phyloP scores from a whole-genome alignment of 2,329 filamentous ascomycete species.

The Ascochyta rabiei region DNA sequence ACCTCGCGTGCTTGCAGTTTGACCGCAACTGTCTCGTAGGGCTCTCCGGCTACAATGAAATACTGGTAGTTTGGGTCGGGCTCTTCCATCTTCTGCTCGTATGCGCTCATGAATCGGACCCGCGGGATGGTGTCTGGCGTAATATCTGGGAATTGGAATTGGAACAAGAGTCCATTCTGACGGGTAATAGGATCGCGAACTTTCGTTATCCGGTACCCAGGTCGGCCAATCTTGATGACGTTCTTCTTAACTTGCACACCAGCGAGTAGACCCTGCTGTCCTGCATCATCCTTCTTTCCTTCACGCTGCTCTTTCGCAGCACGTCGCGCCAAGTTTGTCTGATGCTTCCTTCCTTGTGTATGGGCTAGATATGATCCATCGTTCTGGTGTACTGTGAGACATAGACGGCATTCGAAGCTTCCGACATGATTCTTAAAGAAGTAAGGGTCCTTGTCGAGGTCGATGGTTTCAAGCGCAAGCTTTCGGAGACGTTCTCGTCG shows the following conservation, averaged over 20 bases:
- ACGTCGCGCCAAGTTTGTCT: conserved; percentile 94
- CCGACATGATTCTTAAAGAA: conserved; percentile 99
- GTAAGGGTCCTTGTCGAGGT: conserved; percentile 99
- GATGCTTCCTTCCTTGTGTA: conserved; percentile 97
- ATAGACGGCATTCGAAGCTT: conserved; percentile 96
- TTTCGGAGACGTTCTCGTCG: conserved; percentile 96
- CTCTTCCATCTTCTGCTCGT: conserved; percentile 93
- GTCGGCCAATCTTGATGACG: conserved; percentile 90
- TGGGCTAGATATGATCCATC: conserved; percentile 98
- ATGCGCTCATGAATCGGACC: conserved; percentile 97
- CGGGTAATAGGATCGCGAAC: conserved; percentile 85
- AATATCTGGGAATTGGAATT: conserved; percentile 94
- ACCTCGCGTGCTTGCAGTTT: conserved; percentile 94
- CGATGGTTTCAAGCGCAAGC: conserved; percentile 97
- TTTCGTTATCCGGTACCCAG: conserved; percentile 98
- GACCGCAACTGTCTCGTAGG: conserved; percentile 96
- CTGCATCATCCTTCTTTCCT: conserved; percentile 71
- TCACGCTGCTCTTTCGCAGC: conserved; percentile 96
- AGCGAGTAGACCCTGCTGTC: conserved; percentile 78
- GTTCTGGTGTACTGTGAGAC: conserved; percentile 97
- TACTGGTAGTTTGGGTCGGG: conserved; percentile 94
- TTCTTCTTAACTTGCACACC: conserved; percentile 72
- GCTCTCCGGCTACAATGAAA: conserved; percentile 90
- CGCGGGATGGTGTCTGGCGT: conserved; percentile 75
- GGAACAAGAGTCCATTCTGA: conserved; percentile 92